Conservation (phyloP, 1,284 basidiomycete species). For the Boletus smithii region DNA sequence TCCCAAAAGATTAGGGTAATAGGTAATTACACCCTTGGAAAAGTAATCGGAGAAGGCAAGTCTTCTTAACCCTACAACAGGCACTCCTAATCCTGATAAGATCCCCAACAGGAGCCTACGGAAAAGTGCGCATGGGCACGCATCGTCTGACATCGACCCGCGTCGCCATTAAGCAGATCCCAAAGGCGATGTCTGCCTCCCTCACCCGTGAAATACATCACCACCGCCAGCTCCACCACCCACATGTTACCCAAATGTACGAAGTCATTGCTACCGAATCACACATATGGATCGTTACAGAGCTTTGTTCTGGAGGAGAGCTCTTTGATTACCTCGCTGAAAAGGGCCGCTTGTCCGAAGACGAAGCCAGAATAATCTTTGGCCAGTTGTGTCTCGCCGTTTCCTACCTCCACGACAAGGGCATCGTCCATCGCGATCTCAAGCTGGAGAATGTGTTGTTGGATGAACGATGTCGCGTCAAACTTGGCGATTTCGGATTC, state of each 20-base stretch:
- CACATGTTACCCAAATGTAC: constrained; percentile 92
- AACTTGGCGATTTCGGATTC: constrained; percentile 96
- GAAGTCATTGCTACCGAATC: constrained; percentile 97
- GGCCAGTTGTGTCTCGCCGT: constrained; percentile 97
- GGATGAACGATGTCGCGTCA: constrained; percentile 83
- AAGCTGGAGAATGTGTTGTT: constrained; percentile 95
- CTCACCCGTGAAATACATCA: constrained; percentile 98
- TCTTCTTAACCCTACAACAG: constrained; percentile 20
- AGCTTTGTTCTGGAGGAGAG: constrained; percentile 94
- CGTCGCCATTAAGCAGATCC: constrained; percentile 97
- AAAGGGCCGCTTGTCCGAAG: constrained; percentile 83
- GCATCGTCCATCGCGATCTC: constrained; percentile 92
- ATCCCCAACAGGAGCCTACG: constrained; percentile 71
- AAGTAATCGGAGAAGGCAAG: constrained; percentile 93
- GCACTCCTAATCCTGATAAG: constrained; percentile 27
- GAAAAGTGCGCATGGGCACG: constrained; percentile 89
- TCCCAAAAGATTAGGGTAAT: constrained; percentile 87
- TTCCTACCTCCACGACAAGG: constrained; percentile 84
- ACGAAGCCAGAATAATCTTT: constrained; percentile 82
- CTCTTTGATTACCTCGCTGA: constrained; percentile 97
- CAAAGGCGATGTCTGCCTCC: constrained; percentile 85
- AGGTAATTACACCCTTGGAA: constrained; percentile 93
- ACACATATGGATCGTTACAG: constrained; percentile 95
- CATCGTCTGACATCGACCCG: constrained; percentile 87
- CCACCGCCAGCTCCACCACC: constrained; percentile 94